Evolutionary conservation across 176 grass and related monocot species (phyloP).

Genomic region (Luzula sylvatica): DNA sequence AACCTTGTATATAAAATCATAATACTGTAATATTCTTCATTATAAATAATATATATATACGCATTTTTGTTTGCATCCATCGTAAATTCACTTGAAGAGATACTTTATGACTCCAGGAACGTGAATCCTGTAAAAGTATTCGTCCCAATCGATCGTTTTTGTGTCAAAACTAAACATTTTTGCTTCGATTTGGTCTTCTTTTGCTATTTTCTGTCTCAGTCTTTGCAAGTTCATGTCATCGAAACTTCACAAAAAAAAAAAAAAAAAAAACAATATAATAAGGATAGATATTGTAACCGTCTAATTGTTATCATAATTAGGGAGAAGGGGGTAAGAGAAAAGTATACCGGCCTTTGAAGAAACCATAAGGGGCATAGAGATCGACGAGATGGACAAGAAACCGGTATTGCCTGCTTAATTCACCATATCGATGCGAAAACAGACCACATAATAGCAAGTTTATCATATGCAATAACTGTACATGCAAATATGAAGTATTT

Average conservation of each 20-base stretch:
- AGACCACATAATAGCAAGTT: slow-evolving; percentile 7
- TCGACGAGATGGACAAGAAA: slow-evolving; percentile 55
- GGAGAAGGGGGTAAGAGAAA: no score
- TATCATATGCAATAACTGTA: slow-evolving; percentile 29
- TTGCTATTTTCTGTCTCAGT: slow-evolving; percentile 10
- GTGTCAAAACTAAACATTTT: slow-evolving; percentile 19
- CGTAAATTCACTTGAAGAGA: slow-evolving; percentile 16
- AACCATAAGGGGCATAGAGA: slow-evolving; percentile 46
- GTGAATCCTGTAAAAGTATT: slow-evolving; percentile 18
- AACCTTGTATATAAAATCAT: no score
- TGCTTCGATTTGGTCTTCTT: not conserved
- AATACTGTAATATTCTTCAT: no score
- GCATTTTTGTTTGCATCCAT: no score
- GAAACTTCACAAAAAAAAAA: slow-evolving; percentile 17
- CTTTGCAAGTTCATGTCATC: slow-evolving; percentile 30
- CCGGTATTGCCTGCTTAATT: slow-evolving; percentile 27
- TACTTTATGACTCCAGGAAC: slow-evolving; percentile 21
- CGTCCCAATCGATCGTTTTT: slow-evolving; percentile 23
- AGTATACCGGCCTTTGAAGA: slow-evolving; percentile 37
- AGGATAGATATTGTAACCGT: not conserved
- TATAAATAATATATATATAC: no score
- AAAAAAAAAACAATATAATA: not conserved
- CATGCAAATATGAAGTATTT: not conserved
- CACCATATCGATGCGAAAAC: slow-evolving; percentile 5
- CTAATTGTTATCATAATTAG: no score